A percentile compares a stretch with the other conserved stretches of the same genome.
These are phyloP conservation scores for Schizochytrium sp. DNA, from an alignment of 108 stramenopile genomes.

Conservation along the genomic window DNA sequence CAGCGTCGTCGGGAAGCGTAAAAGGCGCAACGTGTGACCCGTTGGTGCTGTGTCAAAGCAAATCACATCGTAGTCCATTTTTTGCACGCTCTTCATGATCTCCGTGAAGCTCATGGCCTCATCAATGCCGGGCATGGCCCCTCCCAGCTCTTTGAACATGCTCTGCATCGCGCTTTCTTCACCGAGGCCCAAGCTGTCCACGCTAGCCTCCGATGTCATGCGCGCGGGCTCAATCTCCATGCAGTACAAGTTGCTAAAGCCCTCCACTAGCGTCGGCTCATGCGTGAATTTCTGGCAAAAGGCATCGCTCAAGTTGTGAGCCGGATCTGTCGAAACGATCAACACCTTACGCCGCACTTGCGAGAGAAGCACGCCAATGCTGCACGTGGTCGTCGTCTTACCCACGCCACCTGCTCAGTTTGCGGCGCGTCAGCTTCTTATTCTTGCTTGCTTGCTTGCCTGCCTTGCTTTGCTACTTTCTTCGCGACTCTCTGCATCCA, in stretches of 20 bases:
- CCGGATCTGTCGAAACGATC: slow-evolving; percentile 94
- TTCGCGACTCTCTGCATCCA: too few relatives aligned
- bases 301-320: slow-evolving; percentile 95
- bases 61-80: slow-evolving; percentile 86
- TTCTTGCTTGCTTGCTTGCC: too few relatives aligned
- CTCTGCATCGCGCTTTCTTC: slow-evolving; percentile 58
- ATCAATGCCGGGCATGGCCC: slow-evolving; percentile 95
- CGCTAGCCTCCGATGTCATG: slow-evolving; percentile 43
- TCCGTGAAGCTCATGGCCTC: slow-evolving; percentile 96
- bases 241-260: slow-evolving; percentile 87
- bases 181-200: slow-evolving; percentile 44
- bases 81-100: slow-evolving; percentile 91
- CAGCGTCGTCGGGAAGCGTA: slow-evolving; percentile 88
- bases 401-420: slow-evolving; percentile 67
- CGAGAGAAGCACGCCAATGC: slow-evolving; percentile 66
- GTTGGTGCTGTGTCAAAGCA: slow-evolving; percentile 99
- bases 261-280: slow-evolving; percentile 89
- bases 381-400: slow-evolving; percentile 94
- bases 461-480: too few relatives aligned
- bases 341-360: slow-evolving; percentile 50
- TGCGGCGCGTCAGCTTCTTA: neutral
- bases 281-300: slow-evolving; percentile 98
- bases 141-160: slow-evolving; percentile 83
- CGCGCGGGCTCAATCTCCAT: slow-evolving; percentile 79
- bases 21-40: slow-evolving; percentile 93